Conservation (phyloP, 1,284 basidiomycete genomes). For the Cutaneotrichosporon cutaneum region DNA sequence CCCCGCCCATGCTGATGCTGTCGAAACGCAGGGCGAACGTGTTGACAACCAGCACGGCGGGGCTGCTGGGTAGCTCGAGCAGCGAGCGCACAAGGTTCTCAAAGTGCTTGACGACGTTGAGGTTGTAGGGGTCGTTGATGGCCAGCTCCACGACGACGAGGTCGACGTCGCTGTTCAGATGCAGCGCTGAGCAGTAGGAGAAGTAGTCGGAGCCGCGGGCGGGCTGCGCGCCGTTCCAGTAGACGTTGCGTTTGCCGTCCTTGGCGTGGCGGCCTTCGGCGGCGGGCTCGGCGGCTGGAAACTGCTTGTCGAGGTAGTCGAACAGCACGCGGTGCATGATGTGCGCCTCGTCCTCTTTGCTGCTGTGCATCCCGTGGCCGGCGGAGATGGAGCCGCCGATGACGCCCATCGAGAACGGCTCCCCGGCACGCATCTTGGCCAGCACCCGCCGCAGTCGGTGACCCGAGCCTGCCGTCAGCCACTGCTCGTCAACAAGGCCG, state of each 20-base stretch:
- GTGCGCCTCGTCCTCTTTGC: conserved; percentile 21
- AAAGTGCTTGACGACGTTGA: conserved; percentile 12
- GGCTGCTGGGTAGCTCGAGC: conserved; percentile 1
- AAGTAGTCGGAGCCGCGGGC: conserved; percentile 36
- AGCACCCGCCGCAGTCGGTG: conserved; percentile 29
- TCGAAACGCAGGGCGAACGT: conserved; percentile 43
- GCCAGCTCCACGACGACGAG: conserved; percentile 36
- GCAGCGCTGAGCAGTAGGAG: conserved; percentile 34
- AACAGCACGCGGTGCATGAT: conserved; percentile 46
- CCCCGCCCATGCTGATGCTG: conserved; percentile 38
- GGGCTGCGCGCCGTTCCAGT: conserved; percentile 35
- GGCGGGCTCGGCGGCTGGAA: conserved; percentile 26
- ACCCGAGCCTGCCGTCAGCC: conserved; percentile 25
- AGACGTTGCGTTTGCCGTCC: conserved; percentile 25
- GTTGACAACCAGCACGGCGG: conserved; percentile 25
- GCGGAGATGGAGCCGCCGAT: conserved; percentile 40
- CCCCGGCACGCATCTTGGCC: conserved; percentile 28
- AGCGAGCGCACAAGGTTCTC: conserved; percentile 20
- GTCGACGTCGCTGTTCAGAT: conserved; percentile 36
- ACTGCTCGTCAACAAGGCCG: background rate
- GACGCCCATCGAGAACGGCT: conserved; percentile 31
- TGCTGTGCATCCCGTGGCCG: conserved; percentile 32
- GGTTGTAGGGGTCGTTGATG: conserved; percentile 37
- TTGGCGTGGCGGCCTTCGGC: conserved; percentile 7
- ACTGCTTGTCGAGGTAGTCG: conserved; percentile 38